Percentiles rank a stretch among this genome's conserved stretches.
Evolutionary conservation across 345 rosid genomes (phyloP).

Genomic region (Geranium rotundifolium): DNA sequence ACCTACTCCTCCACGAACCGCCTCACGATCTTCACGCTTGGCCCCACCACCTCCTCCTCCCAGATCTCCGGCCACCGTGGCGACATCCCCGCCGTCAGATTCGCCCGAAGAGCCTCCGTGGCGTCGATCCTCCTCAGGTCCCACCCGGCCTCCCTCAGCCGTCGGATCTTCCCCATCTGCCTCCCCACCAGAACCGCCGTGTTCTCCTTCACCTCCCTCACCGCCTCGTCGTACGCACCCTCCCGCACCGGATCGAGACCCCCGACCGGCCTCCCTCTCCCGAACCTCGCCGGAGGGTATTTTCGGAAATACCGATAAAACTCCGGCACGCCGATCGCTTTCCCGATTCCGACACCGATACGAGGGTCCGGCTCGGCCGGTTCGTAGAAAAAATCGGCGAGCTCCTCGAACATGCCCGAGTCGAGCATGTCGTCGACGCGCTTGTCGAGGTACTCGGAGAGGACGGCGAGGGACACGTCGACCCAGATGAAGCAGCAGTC

Average conservation of each 20-base stretch:
- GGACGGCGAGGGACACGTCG: slow-evolving; percentile 48
- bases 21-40: slow-evolving; percentile 62
- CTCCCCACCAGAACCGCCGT: slow-evolving; percentile 66
- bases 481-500: slow-evolving; percentile 30
- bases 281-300: slow-evolving; percentile 32
- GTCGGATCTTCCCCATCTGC: slow-evolving; percentile 57
- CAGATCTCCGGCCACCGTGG: slow-evolving; percentile 45
- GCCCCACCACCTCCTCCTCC: slow-evolving; percentile 49
- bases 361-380: slow-evolving; percentile 11
- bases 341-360: slow-evolving; percentile 48
- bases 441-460: slow-evolving; percentile 40
- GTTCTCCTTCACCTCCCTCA: slow-evolving; percentile 59
- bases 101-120: slow-evolving; percentile 38
- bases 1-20: slow-evolving; percentile 38
- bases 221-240: slow-evolving; percentile 52
- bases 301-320: slow-evolving; percentile 44
- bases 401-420: slow-evolving; percentile 80
- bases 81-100: slow-evolving; percentile 20
- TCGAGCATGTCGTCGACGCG: slow-evolving; percentile 90
- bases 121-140: slow-evolving; percentile 64
- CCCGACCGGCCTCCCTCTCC: too few relatives aligned
- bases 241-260: slow-evolving; percentile 17
- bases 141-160: slow-evolving; percentile 57
- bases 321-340: slow-evolving; percentile 91
- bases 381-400: slow-evolving; percentile 30